Conservation (phyloP, 2,329 filamentous ascomycete species). For the Xylariaceae sp. region DNA sequence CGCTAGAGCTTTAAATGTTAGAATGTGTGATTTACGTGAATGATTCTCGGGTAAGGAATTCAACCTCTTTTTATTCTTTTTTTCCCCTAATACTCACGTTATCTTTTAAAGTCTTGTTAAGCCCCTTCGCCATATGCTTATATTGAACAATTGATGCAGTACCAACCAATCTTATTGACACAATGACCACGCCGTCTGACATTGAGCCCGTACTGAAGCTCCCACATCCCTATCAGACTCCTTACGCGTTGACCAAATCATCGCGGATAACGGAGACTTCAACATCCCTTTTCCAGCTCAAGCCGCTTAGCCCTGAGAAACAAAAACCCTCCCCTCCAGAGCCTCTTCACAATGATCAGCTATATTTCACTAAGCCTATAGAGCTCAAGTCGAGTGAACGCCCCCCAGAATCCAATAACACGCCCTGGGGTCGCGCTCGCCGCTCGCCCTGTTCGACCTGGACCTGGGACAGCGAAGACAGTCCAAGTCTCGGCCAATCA, state of each 20-base stretch:
- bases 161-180: background rate
- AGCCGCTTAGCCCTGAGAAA: constrained; percentile 27
- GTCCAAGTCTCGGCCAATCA: constrained; percentile 48
- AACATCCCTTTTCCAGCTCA: constrained; percentile 37
- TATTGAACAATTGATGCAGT: background rate
- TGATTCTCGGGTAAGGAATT: background rate
- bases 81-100: background rate
- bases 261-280: constrained; percentile 24
- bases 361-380: constrained; percentile 46
- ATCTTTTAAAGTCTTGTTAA: background rate
- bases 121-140: background rate
- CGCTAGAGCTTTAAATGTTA: no score
- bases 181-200: constrained; percentile 24
- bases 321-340: constrained; percentile 31
- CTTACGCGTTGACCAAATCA: constrained; percentile 42
- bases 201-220: constrained; percentile 45
- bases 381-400: constrained; percentile 49
- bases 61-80: background rate
- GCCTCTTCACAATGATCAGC: constrained; percentile 33
- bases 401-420: constrained; percentile 52
- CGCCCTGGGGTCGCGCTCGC: constrained; percentile 54
- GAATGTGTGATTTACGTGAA: background rate
- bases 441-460: constrained; percentile 48
- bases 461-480: constrained; percentile 40
- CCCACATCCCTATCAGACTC: constrained; percentile 48